Base-by-base conservation (phyloP, 2,329 filamentous ascomycete genomes). In the Apiospora sp. region DNA sequence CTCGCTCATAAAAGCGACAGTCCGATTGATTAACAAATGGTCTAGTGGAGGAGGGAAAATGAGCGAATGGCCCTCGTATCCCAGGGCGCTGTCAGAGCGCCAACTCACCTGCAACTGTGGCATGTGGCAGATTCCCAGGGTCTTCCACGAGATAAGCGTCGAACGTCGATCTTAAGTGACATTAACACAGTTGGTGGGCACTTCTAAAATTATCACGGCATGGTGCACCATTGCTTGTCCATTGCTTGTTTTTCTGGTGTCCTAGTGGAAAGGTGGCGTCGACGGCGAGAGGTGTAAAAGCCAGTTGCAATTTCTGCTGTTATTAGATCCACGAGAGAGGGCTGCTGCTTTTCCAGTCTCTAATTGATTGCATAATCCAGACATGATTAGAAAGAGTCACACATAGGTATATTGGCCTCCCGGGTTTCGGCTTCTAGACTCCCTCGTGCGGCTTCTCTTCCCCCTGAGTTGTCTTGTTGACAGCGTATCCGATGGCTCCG, bases 281-380 rank as follows among this genome's bases (percentile, higher is more conserved):
- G 34, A 64, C 34, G 34, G 30, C 30, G 19, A 41, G 8, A 24
- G n/a, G 30, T 64, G 22, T 41, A 64, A 41, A 64, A n/a, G 27
- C 16, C 54, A 6, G 22, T 37, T 37, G 58, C 58, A 64, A 64
- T 64, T 22, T 64, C 58, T 64, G 58, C 58, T n/a, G 58, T 22
- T 41, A 64, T 64, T 64, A 12, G 19, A n/a, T 58, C 14, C 1
- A 19, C 1, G 27, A 19, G 27, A 27, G 6, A 58, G 14, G 27
- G 27, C 27, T 30, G 27, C 27, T 30, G 4, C 27, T 30, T 30
- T 30, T 30, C 37, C 37, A 10, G 37, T 41, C 37, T 41, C 37
- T 41, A 41, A 7, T 41, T 10, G 8, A 41, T 41, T 41, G 37
- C 37, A 41, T 41, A 41, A 41, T 41, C 37, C 37, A 41, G 37